Evolutionary conservation across 2,329 filamentous ascomycete species (phyloP), one percentile per base, ranked within the genome.

Genomic region (Fusarium dimerum): DNA sequence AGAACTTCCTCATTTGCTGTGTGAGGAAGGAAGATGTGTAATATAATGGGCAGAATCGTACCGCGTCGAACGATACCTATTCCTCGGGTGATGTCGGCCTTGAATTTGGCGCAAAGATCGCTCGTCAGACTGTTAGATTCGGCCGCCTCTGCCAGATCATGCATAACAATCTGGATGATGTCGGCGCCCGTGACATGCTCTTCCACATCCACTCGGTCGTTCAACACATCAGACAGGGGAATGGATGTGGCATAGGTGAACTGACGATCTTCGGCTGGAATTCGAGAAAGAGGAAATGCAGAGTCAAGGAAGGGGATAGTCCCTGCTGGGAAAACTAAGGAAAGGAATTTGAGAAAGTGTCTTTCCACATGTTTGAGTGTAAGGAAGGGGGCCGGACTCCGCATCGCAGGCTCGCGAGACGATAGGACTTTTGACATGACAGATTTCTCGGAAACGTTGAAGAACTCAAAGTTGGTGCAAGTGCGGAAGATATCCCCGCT

Each of bases 391-490:
- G 83, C 80, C 0, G 77, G 74, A 1, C 73, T 54, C 8, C 62
- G 59, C 68, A 51, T 70, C 68, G 47, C 71, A 42, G 60, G 57
- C 6, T 47, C 43, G 0, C 57, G 54, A 12, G 52, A 17, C 20
- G 40, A 56, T 26, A 3, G 47, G 50, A 26, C 3, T 36, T 36
- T 36, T 5, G 59, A 64, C 59, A 60, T 65, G 41, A 71, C 65
- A 6, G 66, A 66, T 16, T 72, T 75, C 64, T 90, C 87, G 2
- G 86, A 86, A 15, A 89, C 74, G 60, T 91, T 91, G 74, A 85
- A 90, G 67, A 90, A 92, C 64, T 92, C 88, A 56, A 88, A 81
- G 60, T 89, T 91, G 11, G 86, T 86, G 65, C 85, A 89, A 2
- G 77, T 78, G 45, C 86, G 78, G 60, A 89, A 84, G 15, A 88